A percentile compares a stretch with the other conserved stretches of the same genome.
Conservation (phyloP, 257 asterid species). For the Echites panduratus region DNA sequence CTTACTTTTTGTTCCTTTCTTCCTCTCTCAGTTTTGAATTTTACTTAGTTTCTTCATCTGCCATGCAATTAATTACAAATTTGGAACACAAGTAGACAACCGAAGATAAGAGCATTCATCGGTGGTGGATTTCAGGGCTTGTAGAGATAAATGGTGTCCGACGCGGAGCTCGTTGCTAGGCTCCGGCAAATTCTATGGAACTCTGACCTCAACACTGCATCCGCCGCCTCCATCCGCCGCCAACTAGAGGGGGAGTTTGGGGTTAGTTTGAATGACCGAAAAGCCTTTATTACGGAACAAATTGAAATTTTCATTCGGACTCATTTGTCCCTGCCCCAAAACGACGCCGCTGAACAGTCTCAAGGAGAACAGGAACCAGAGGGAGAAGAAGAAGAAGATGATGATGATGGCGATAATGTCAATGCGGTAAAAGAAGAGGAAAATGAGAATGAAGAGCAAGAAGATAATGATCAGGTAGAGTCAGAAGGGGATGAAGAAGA, state of each 20-base stretch:
- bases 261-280: constrained; percentile 28
- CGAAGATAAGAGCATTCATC: not conserved
- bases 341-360: constrained; percentile 9
- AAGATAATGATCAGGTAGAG: not conserved
- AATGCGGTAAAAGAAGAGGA: constrained; percentile 3
- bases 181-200: constrained; percentile 29
- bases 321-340: constrained; percentile 9
- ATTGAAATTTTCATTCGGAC: constrained; percentile 26
- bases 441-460: not conserved
- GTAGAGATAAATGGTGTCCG: constrained; percentile 30
- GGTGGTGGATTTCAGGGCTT: not conserved
- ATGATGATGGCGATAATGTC: constrained; percentile 6
- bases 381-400: constrained; percentile 7
- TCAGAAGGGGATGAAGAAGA: constrained; percentile 8
- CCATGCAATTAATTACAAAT: constrained; percentile 9
- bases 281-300: constrained; percentile 33
- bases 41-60: not conserved
- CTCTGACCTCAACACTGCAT: constrained; percentile 37
- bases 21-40: not conserved
- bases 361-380: constrained; percentile 2
- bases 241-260: constrained; percentile 40
- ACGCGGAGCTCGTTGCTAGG: constrained; percentile 32
- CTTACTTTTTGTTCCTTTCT: not conserved
- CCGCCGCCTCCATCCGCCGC: constrained; percentile 37
- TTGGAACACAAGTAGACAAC: not conserved